These are phyloP conservation scores for Fusarium domesticum DNA, from an alignment of 2,329 filamentous ascomycete species.

Conservation along the genomic window DNA sequence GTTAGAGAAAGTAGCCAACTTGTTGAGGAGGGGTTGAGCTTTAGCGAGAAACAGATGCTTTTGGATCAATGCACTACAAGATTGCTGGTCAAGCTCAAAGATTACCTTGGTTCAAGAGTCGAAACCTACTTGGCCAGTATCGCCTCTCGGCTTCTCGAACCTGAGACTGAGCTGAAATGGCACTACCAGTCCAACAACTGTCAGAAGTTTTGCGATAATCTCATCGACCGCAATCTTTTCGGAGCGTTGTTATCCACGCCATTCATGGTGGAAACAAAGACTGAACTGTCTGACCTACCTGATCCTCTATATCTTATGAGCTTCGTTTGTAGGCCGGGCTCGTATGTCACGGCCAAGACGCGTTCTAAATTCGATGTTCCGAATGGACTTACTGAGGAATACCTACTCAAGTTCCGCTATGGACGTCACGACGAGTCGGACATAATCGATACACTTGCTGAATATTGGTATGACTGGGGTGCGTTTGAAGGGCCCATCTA, in stretches of 20 bases:
- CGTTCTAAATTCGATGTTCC: constrained; percentile 36
- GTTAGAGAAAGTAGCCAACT: constrained; percentile 21
- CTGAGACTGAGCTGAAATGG: constrained; percentile 30
- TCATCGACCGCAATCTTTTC: constrained; percentile 33
- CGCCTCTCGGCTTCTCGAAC: constrained; percentile 26
- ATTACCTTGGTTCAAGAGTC: constrained; percentile 24
- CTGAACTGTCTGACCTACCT: neutral
- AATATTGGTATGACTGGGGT: constrained; percentile 46
- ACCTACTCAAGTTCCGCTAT: constrained; percentile 37
- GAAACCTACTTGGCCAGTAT: constrained; percentile 32
- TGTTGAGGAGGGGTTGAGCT: constrained; percentile 7
- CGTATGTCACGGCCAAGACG: constrained; percentile 20
- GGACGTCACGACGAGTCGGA: constrained; percentile 40
- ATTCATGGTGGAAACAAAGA: neutral
- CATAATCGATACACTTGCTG: constrained; percentile 39
- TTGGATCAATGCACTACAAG: constrained; percentile 8
- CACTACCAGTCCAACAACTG: constrained; percentile 34
- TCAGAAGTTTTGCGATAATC: constrained; percentile 36
- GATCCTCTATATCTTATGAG: constrained; percentile 37
- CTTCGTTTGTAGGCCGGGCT: constrained; percentile 34
- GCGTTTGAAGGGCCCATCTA: constrained; percentile 38
- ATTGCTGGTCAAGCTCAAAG: constrained; percentile 21
- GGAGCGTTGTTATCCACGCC: constrained; percentile 24
- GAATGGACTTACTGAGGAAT: constrained; percentile 40
- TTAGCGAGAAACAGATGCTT: constrained; percentile 9